Conservation (phyloP, 139 green algal genomes). For the Coccomyxa sp. region DNA sequence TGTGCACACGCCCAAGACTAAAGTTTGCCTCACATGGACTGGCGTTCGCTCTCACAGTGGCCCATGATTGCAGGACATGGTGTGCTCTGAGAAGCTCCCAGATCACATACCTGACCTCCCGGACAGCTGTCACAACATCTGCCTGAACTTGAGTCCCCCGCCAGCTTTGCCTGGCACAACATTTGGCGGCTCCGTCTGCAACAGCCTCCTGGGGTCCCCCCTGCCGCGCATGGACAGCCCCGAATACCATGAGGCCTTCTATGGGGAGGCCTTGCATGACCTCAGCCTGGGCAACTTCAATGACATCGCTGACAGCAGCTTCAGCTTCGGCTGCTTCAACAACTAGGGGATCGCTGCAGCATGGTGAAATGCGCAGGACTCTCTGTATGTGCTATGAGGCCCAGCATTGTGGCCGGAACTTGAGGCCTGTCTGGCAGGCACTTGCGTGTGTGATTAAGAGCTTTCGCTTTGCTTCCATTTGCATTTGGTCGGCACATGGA, state of each 20-base stretch:
- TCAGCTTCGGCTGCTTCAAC: constrained; percentile 1
- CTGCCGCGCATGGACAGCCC: neutral
- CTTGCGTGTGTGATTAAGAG: too few species aligned
- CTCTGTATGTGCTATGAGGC: too few species aligned
- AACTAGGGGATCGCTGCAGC: too few species aligned
- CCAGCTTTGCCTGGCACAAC: neutral
- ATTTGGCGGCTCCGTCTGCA: neutral
- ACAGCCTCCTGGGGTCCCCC: neutral
- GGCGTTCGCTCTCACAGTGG: too few species aligned
- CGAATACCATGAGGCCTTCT: neutral
- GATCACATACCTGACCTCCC: neutral
- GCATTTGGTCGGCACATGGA: too few species aligned
- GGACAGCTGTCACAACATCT: neutral
- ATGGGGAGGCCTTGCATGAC: neutral
- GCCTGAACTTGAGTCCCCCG: neutral
- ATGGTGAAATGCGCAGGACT: too few species aligned
- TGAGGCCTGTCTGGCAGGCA: too few species aligned
- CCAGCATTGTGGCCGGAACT: too few species aligned
- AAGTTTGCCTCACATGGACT: too few species aligned
- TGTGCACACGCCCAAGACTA: too few species aligned
- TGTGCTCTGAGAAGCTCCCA: neutral
- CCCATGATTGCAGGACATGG: neutral
- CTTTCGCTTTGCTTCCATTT: too few species aligned
- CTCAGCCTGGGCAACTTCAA: neutral
- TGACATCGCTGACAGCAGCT: neutral